A percentile compares a stretch with the other conserved stretches of the same genome.
These are phyloP conservation scores for Hypseocharis bilobata DNA, from an alignment of 441 rosid genomes.

Conservation along the genomic window DNA sequence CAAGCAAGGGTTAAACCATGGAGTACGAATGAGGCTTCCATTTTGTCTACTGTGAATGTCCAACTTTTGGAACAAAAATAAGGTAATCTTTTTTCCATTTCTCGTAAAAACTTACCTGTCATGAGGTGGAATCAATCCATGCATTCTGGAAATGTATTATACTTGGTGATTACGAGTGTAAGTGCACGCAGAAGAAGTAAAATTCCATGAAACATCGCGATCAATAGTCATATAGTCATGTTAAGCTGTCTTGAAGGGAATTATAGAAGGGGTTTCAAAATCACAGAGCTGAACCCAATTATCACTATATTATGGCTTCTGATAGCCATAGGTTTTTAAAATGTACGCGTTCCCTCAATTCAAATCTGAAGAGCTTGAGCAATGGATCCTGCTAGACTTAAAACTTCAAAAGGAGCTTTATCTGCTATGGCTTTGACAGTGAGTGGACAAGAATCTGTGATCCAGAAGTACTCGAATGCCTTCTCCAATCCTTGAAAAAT, in stretches of 20 bases:
- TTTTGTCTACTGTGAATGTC: too few species aligned
- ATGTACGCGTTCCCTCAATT: constrained; percentile 5
- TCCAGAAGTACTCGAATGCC: constrained; percentile 82
- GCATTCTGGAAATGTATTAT: too few species aligned
- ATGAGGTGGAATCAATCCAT: too few species aligned
- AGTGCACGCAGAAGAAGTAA: too few species aligned
- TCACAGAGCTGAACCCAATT: background rate
- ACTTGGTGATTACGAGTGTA: too few species aligned
- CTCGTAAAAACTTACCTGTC: too few species aligned
- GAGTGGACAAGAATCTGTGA: constrained; percentile 81
- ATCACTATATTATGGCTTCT: background rate
- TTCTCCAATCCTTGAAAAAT: constrained; percentile 32
- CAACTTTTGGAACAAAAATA: too few species aligned
- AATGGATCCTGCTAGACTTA: constrained; percentile 84
- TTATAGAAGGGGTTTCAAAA: background rate
- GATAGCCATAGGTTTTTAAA: background rate
- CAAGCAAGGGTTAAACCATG: background rate
- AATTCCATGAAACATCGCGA: too few species aligned
- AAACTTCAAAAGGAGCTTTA: constrained; percentile 70
- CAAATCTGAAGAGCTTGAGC: constrained; percentile 78
- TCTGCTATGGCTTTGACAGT: constrained; percentile 69
- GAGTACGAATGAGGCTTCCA: too few species aligned
- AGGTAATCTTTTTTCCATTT: too few species aligned
- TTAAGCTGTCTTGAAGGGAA: background rate
- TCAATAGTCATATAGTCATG: too few species aligned